phyloP scores from a whole-genome alignment of 495 filamentous ascomycete genomes.

The Neurospora tetrasperma region DNA sequence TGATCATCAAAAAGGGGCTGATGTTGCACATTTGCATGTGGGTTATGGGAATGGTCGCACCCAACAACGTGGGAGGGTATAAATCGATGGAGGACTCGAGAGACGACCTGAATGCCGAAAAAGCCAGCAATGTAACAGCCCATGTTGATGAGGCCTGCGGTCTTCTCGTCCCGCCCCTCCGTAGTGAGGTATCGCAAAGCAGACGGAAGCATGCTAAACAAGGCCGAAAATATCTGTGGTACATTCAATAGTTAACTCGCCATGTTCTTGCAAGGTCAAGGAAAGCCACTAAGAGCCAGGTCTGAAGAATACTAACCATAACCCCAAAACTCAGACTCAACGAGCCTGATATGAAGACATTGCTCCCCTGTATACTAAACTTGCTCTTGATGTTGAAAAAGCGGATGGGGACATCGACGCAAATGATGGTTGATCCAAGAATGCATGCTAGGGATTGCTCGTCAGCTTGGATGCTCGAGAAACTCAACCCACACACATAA shows the following conservation, averaged over 20 bases:
- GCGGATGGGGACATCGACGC: slow-evolving; percentile 67
- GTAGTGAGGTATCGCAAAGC: slow-evolving; percentile 63
- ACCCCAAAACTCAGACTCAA: slow-evolving; percentile 91
- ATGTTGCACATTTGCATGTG: slow-evolving; percentile 29
- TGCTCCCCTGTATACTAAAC: slow-evolving; percentile 85
- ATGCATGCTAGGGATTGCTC: slow-evolving; percentile 54
- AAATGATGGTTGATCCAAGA: slow-evolving; percentile 74
- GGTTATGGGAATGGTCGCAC: slow-evolving; percentile 74
- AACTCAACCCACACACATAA: not conserved
- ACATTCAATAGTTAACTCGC: slow-evolving; percentile 10
- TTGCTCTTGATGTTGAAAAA: slow-evolving; percentile 57
- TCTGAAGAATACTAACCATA: slow-evolving; percentile 54
- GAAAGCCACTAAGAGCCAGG: not conserved
- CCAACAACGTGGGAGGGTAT: slow-evolving; percentile 91
- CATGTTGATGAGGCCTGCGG: slow-evolving; percentile 63
- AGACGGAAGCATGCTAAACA: slow-evolving; percentile 90
- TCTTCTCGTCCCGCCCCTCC: slow-evolving; percentile 52
- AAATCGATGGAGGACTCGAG: slow-evolving; percentile 66
- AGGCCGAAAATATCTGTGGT: slow-evolving; percentile 73
- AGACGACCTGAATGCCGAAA: slow-evolving; percentile 71
- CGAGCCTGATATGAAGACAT: slow-evolving; percentile 75
- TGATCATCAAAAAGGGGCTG: slow-evolving; percentile 20
- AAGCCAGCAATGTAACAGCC: slow-evolving; percentile 73
- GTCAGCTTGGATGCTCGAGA: not conserved
- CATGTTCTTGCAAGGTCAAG: slow-evolving; percentile 2